These are phyloP conservation scores for Fusarium oligoseptatum DNA, from an alignment of 2,329 filamentous ascomycete genomes.

Conservation along the genomic window DNA sequence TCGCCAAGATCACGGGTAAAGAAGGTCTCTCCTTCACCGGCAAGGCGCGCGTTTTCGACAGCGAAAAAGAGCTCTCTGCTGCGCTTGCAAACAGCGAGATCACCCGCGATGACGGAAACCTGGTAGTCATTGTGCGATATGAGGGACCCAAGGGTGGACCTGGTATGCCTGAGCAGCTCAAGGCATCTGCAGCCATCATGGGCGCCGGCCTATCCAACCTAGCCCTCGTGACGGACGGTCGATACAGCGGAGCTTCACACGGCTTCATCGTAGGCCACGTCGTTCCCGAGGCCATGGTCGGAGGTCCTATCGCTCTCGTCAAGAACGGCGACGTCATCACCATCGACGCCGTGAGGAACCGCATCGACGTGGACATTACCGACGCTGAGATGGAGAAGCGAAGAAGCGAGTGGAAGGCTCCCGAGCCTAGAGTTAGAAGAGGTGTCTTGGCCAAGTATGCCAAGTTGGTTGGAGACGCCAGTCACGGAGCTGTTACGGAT, in stretches of 20 bases:
- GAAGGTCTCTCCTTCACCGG: conserved; percentile 88
- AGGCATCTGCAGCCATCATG: conserved; percentile 91
- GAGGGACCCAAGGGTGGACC: conserved; percentile 94
- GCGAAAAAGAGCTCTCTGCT: conserved; percentile 82
- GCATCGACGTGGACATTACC: conserved; percentile 75
- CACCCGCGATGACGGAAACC: conserved; percentile 72
- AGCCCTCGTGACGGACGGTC: conserved; percentile 90
- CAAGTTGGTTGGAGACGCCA: conserved; percentile 88
- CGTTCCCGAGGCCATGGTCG: conserved; percentile 88
- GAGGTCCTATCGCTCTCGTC: conserved; percentile 89
- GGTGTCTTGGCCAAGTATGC: conserved; percentile 94
- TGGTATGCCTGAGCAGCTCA: conserved; percentile 96
- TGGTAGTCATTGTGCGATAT: conserved; percentile 92
- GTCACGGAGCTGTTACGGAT: conserved; percentile 91
- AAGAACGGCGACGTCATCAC: conserved; percentile 84
- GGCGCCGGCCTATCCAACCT: conserved; percentile 89
- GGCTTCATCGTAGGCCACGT: conserved; percentile 96
- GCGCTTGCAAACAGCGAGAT: conserved; percentile 79
- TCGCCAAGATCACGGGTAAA: conserved; percentile 97
- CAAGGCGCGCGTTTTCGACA: conserved; percentile 86
- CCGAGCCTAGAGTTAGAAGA: conserved; percentile 79
- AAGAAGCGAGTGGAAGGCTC: conserved; percentile 76
- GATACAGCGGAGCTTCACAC: conserved; percentile 89
- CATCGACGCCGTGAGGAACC: conserved; percentile 86
- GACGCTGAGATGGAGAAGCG: conserved; percentile 78